These are phyloP conservation scores for Kurtzmaniella cleridarum DNA, from an alignment of 805 yeast genomes.

Conservation along the genomic window DNA sequence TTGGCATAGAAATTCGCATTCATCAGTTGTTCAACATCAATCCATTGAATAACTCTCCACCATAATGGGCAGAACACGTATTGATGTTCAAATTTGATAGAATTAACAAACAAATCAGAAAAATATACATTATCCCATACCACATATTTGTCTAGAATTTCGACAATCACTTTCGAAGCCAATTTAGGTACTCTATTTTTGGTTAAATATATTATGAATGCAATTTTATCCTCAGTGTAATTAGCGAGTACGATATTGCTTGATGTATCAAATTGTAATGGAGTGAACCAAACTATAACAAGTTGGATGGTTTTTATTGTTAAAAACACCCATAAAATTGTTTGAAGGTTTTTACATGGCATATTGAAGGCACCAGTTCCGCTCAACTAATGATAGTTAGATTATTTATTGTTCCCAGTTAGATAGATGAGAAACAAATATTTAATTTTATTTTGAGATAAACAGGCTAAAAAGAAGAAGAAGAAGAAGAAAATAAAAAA, in stretches of 20 bases:
- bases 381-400: not conserved
- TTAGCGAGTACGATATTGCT: slow-evolving; percentile 28
- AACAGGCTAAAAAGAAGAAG: no score
- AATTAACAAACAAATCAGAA: slow-evolving; percentile 47
- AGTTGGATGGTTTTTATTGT: slow-evolving; percentile 35
- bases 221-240: slow-evolving; percentile 7
- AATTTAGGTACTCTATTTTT: slow-evolving; percentile 4
- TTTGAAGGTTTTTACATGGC: not conserved
- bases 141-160: slow-evolving; percentile 48
- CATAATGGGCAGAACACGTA: slow-evolving; percentile 83
- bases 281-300: slow-evolving; percentile 31
- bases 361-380: not conserved
- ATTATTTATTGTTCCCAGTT: not conserved
- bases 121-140: slow-evolving; percentile 89
- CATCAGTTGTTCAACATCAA: slow-evolving; percentile 9
- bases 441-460: not conserved
- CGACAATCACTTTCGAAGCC: slow-evolving; percentile 3
- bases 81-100: slow-evolving; percentile 73
- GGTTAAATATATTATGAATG: slow-evolving; percentile 2
- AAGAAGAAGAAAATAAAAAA: not conserved
- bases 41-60: slow-evolving; percentile 45
- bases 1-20: slow-evolving; percentile 34
- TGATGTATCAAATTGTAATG: slow-evolving; percentile 47
- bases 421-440: not conserved
- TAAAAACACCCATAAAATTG: slow-evolving; percentile 13